Percentiles rank a stretch among this genome's conserved stretches.
phyloP scores from a whole-genome alignment of 495 filamentous ascomycete genomes.

The Xylaria palmicola region DNA sequence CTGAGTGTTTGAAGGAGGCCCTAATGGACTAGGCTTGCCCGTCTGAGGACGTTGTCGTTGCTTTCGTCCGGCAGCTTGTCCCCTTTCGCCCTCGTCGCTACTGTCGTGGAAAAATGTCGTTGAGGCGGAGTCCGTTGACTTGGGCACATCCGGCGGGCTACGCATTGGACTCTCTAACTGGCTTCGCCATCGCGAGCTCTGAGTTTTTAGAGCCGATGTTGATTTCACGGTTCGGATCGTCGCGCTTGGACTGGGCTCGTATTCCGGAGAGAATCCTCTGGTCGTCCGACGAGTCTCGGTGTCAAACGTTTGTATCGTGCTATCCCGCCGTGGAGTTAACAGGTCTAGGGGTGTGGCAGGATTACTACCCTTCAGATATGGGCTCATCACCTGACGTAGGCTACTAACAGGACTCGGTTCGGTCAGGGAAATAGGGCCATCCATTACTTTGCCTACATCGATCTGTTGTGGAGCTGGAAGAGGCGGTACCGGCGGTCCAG shows the following conservation, averaged over 20 bases:
- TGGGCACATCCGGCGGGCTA: constrained; percentile 28
- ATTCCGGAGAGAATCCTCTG: constrained; percentile 64
- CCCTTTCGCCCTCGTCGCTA: constrained; percentile 31
- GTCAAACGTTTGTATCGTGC: constrained; percentile 18
- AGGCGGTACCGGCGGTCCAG: constrained; percentile 49
- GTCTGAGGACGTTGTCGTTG: constrained; percentile 13
- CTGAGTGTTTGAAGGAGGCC: not conserved
- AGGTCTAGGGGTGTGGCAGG: constrained; percentile 9
- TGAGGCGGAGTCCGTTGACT: constrained; percentile 13
- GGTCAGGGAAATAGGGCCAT: constrained; percentile 24
- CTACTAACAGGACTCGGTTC: constrained; percentile 79
- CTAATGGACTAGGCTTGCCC: not conserved
- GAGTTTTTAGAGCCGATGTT: constrained; percentile 31
- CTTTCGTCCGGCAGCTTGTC: not conserved
- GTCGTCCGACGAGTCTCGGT: constrained; percentile 24
- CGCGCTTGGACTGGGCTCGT: constrained; percentile 59
- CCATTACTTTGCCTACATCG: constrained; percentile 31
- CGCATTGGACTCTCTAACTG: constrained; percentile 22
- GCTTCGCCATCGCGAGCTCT: constrained; percentile 23
- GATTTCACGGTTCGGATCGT: constrained; percentile 57
- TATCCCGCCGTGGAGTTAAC: constrained; percentile 19
- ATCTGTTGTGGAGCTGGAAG: constrained; percentile 29
- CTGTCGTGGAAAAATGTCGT: constrained; percentile 34
- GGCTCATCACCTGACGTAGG: constrained; percentile 85
- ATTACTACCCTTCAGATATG: constrained; percentile 57